These are phyloP conservation scores for Aureobasidium melanogenum DNA, from an alignment of 2,329 filamentous ascomycete species.

Conservation along the genomic window DNA sequence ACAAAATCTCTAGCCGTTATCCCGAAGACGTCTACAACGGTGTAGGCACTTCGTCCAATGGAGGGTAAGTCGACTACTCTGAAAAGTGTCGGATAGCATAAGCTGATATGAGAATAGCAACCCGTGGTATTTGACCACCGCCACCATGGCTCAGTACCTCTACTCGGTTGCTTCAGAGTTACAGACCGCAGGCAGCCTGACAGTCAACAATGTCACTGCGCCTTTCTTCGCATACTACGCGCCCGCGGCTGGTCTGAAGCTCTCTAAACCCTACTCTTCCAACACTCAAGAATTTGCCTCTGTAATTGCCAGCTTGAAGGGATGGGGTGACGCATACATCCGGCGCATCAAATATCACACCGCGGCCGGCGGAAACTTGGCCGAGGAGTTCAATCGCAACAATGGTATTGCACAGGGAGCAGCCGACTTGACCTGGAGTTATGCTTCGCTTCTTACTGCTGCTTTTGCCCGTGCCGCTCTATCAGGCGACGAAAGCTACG, in stretches of 20 bases:
- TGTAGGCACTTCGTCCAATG: conserved; percentile 20
- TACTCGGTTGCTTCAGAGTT: conserved; percentile 21
- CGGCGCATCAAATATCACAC: conserved; percentile 25
- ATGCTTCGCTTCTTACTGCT: conserved; percentile 25
- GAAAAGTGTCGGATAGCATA: neutral
- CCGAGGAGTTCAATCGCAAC: conserved; percentile 26
- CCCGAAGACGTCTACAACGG: conserved; percentile 29
- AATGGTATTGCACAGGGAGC: conserved; percentile 22
- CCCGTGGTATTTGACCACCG: conserved; percentile 28
- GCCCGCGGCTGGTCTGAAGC: conserved; percentile 17
- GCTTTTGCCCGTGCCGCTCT: conserved; percentile 22
- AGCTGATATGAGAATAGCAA: conserved; percentile 14
- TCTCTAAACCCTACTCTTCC: conserved; percentile 18
- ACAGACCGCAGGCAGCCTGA: conserved; percentile 17
- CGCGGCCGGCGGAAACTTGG: conserved; percentile 19
- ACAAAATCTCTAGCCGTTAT: conserved; percentile 19
- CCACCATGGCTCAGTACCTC: conserved; percentile 24
- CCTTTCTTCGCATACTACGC: conserved; percentile 28
- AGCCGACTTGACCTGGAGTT: conserved; percentile 26
- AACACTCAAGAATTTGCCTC: conserved; percentile 18
- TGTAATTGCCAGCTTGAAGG: conserved; percentile 21
- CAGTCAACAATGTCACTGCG: conserved; percentile 21
- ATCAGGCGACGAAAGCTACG: neutral
- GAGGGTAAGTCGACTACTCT: conserved; percentile 15
- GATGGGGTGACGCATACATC: conserved; percentile 29